Evolutionary conservation across 306 rosid genomes (phyloP).

Genomic region (Quercus engelmannii): DNA sequence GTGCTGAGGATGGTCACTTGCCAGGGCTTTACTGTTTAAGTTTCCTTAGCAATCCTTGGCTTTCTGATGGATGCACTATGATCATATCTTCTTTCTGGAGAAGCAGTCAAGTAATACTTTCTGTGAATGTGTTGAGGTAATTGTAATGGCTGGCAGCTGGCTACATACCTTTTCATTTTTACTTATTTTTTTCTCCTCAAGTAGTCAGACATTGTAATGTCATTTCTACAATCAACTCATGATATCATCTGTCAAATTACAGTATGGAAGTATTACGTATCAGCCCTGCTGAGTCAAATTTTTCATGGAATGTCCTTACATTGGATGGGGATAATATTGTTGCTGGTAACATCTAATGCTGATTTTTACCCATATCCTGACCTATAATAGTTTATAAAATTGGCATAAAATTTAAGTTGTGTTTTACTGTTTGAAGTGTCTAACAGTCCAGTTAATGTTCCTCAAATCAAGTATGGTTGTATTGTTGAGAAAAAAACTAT

Average conservation of each 20-base stretch:
- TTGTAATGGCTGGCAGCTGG: background rate
- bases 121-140: slow-evolving; percentile 73
- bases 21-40: slow-evolving; percentile 72
- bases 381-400: background rate
- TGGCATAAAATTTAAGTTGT: slow-evolving; percentile 3
- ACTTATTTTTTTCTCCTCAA: slow-evolving; percentile 17
- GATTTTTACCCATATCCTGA: slow-evolving; percentile 12
- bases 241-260: slow-evolving; percentile 25
- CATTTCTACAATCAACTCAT: slow-evolving; percentile 12
- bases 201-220: background rate
- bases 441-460: slow-evolving; percentile 84
- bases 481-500: slow-evolving; percentile 48
- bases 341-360: slow-evolving; percentile 70
- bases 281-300: slow-evolving; percentile 64
- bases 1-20: slow-evolving; percentile 67
- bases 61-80: slow-evolving; percentile 72
- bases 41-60: slow-evolving; percentile 65
- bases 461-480: slow-evolving; percentile 75
- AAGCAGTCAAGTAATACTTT: slow-evolving; percentile 68
- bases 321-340: slow-evolving; percentile 74
- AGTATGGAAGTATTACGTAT: slow-evolving; percentile 69
- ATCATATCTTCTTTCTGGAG: slow-evolving; percentile 69
- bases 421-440: slow-evolving; percentile 54
- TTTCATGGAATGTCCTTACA: slow-evolving; percentile 75
- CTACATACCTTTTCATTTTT: background rate